Base-by-base conservation (phyloP, 164 flowering plant genomes). In the Hamamelis virginiana region DNA sequence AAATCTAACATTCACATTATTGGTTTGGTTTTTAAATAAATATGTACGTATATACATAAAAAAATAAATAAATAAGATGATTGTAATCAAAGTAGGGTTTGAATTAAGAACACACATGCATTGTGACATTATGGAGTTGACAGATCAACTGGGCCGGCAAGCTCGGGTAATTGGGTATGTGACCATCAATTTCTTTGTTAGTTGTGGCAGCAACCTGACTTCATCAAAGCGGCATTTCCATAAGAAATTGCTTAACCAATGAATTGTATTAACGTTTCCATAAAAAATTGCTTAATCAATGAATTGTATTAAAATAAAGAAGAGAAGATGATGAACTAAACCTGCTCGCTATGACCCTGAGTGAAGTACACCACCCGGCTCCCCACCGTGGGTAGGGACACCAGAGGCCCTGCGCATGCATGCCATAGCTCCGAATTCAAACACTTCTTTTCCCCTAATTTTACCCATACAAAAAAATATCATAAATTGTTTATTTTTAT, bases 311-410 rank as follows among this genome's bases (percentile, higher is more conserved):
- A 27, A 66, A 4, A 10, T 9, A 64, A 28, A 12, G 28, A 47
- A 1, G 4, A 38, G 15, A 25, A 33, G 26, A 18, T 25, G 16
- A 28, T 22, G 13, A 53, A 53, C 13, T n/a, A 33, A 51, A 81
- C 97, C 94, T 92, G 97, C 76, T 92, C 97, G 25, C 96, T 90
- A 26, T 92, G 97, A 58, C 97, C 97, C 84, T 91, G 97, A 65
- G 97, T 89, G 52, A 91, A 86, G 82, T 91, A 91, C 65, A 91
- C 94, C 63, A 91, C 97, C 0, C 90, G 88, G 70, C 83, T 89
- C 41, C 94, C 94, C 8, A 87, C 76, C 0, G 89, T 80, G 3
- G 96, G 97, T n/a, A 90, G 82, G 27, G 87, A 90, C 62, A 92
- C 96, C 12, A 92, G 85, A 19, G 97, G 97, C 1, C 97, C 97